A percentile compares a stretch with the other conserved stretches of the same genome.
Evolutionary conservation across 352 stramenopile species (phyloP).

Genomic region (Phytophthora brassicae): DNA sequence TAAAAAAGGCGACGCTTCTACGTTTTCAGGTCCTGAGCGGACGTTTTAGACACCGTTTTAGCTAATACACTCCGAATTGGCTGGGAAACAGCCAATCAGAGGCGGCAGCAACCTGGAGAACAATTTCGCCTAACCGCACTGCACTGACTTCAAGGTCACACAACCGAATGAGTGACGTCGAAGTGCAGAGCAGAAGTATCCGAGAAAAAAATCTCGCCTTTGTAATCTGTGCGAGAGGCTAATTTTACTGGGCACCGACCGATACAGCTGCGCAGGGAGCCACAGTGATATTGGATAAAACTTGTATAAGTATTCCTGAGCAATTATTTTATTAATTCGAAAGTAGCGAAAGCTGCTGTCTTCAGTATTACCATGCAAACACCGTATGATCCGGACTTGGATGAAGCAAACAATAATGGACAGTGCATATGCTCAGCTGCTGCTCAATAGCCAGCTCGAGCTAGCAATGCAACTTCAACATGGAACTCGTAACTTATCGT

Average conservation of each 20-base stretch:
- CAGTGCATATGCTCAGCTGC: no score
- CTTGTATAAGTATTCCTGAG: no score
- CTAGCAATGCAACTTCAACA: conserved; percentile 4
- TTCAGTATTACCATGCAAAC: no score
- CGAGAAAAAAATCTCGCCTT: background rate
- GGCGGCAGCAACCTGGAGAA: no score
- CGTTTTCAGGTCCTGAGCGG: conserved; percentile 5
- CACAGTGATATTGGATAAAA: no score
- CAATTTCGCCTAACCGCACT: conserved; percentile 13
- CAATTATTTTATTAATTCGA: no score
- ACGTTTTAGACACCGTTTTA: background rate
- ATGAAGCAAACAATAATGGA: no score
- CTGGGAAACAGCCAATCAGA: no score
- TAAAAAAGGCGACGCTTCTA: conserved; percentile 15
- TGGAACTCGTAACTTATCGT: background rate
- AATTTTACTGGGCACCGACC: background rate
- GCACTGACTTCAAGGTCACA: conserved; percentile 30
- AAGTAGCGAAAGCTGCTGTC: no score
- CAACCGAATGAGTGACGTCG: background rate
- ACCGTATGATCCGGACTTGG: no score
- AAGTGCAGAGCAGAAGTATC: background rate
- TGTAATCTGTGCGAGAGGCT: background rate
- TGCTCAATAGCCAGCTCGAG: no score
- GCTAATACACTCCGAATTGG: background rate
- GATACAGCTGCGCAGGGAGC: no score